Evolutionary conservation across 352 stramenopile species (phyloP).

Genomic region (Phytopythium litorale): DNA sequence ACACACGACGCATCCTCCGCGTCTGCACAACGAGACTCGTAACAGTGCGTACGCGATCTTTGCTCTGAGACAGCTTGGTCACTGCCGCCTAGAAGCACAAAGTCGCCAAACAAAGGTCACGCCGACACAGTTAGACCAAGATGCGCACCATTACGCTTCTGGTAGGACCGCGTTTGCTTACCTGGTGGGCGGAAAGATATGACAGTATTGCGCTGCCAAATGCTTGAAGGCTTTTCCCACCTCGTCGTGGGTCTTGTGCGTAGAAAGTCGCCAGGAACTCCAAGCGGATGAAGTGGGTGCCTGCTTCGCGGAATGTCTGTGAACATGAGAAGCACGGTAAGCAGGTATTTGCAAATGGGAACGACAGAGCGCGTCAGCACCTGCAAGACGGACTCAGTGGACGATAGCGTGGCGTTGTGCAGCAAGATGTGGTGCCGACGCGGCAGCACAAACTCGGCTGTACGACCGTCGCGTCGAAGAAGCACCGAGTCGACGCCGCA

Average conservation of each 20-base stretch:
- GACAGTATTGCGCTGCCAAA: constrained; percentile 45
- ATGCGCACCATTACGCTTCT: no score
- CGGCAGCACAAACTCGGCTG: constrained; percentile 44
- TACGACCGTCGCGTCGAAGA: constrained; percentile 34
- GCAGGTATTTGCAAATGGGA: background rate
- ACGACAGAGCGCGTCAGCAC: constrained; percentile 11
- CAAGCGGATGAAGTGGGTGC: constrained; percentile 53
- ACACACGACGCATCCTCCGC: constrained; percentile 23
- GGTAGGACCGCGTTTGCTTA: constrained; percentile 11
- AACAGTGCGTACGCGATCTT: constrained; percentile 15
- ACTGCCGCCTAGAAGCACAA: background rate
- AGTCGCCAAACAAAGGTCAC: background rate
- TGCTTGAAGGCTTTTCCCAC: constrained; percentile 61
- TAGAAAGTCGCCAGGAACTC: constrained; percentile 64
- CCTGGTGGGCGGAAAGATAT: constrained; percentile 52
- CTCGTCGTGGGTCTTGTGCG: constrained; percentile 49
- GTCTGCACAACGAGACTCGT: constrained; percentile 31
- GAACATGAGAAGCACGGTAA: background rate
- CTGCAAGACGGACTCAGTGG: constrained; percentile 42
- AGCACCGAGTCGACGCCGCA: constrained; percentile 63
- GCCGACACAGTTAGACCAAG: background rate
- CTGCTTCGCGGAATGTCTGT: constrained; percentile 47
- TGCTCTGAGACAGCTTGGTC: background rate
- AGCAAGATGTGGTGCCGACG: constrained; percentile 37
- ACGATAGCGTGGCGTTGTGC: constrained; percentile 28